phyloP scores from a whole-genome alignment of 2,329 filamentous ascomycete species.

The Pseudocercospora eumusae region DNA sequence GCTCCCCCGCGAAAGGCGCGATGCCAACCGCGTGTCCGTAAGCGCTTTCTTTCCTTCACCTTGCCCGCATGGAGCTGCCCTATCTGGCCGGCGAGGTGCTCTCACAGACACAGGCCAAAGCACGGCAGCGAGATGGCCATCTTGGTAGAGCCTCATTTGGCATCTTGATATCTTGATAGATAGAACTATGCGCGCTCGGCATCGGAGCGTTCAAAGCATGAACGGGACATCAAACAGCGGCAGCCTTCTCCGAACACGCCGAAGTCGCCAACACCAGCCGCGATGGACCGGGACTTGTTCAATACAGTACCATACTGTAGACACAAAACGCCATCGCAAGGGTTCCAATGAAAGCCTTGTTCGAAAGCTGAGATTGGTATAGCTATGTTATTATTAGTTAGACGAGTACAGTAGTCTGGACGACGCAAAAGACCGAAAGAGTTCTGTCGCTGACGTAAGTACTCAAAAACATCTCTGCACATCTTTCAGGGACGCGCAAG shows the following conservation, averaged over 20 bases:
- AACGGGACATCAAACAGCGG: too few species aligned
- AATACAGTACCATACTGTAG: background rate
- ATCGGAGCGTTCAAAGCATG: too few species aligned
- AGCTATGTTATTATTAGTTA: too few species aligned
- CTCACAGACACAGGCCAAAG: background rate
- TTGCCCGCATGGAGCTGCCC: slow-evolving; percentile 13
- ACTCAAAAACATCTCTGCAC: background rate
- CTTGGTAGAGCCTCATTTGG: background rate
- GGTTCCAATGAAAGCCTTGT: background rate
- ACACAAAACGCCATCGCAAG: background rate
- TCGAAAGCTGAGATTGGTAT: background rate
- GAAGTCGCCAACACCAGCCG: background rate
- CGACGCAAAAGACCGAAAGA: background rate
- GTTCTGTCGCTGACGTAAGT: background rate
- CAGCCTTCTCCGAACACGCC: slow-evolving; percentile 3
- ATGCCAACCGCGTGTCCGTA: slow-evolving; percentile 6
- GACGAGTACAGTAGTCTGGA: too few species aligned
- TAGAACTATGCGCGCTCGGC: too few species aligned
- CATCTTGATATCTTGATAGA: background rate
- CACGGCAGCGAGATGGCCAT: background rate
- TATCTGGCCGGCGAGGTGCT: slow-evolving; percentile 13
- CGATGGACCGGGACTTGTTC: background rate
- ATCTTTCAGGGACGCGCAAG: background rate
- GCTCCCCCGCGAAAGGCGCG: slow-evolving; percentile 15
- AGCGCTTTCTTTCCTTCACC: background rate